A percentile compares a stretch with the other conserved stretches of the same genome.
Conservation (phyloP, 2,329 filamentous ascomycete species). For the Ophiocordyceps camponoti-rufipedis region DNA sequence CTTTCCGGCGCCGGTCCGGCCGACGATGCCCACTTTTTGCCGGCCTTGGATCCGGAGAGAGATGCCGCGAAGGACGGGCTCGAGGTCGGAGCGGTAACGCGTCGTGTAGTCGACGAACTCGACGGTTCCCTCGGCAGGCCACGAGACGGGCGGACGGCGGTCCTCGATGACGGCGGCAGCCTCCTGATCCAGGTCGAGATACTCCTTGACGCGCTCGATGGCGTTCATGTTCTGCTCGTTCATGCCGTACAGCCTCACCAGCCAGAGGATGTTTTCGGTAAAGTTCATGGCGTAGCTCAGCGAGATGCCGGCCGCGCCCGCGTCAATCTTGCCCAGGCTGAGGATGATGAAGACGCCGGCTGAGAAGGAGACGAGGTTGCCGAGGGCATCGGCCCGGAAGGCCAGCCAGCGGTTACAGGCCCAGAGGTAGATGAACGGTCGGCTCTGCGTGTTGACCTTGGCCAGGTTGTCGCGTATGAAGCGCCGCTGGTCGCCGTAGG, state of each 20-base stretch:
- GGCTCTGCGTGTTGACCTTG: slow-evolving; percentile 76
- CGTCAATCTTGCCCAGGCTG: slow-evolving; percentile 67
- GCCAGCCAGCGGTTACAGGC: slow-evolving; percentile 93
- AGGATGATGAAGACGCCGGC: slow-evolving; percentile 80
- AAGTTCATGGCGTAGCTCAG: slow-evolving; percentile 94
- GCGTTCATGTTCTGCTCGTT: slow-evolving; percentile 99
- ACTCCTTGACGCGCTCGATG: slow-evolving; percentile 93
- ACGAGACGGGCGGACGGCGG: slow-evolving; percentile 57
- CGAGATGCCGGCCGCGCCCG: slow-evolving; percentile 82
- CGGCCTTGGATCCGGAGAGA: slow-evolving; percentile 71
- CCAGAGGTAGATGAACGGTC: slow-evolving; percentile 94
- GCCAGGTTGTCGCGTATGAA: slow-evolving; percentile 84
- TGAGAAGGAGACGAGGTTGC: slow-evolving; percentile 84
- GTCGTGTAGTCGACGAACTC: slow-evolving; percentile 84
- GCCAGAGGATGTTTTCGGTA: slow-evolving; percentile 91
- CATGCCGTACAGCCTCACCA: slow-evolving; percentile 80
- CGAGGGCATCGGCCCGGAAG: slow-evolving; percentile 77
- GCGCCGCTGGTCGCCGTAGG: slow-evolving; percentile 82
- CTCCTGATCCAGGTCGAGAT: slow-evolving; percentile 90
- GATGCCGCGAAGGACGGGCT: slow-evolving; percentile 67
- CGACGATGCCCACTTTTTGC: slow-evolving; percentile 93
- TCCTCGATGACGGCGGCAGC: slow-evolving; percentile 61
- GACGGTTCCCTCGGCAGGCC: slow-evolving; percentile 73
- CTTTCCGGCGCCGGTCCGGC: slow-evolving; percentile 89
- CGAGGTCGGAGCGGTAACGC: slow-evolving; percentile 71